phyloP scores from a whole-genome alignment of 805 yeast species.

The Saturnispora kantuleensis region DNA sequence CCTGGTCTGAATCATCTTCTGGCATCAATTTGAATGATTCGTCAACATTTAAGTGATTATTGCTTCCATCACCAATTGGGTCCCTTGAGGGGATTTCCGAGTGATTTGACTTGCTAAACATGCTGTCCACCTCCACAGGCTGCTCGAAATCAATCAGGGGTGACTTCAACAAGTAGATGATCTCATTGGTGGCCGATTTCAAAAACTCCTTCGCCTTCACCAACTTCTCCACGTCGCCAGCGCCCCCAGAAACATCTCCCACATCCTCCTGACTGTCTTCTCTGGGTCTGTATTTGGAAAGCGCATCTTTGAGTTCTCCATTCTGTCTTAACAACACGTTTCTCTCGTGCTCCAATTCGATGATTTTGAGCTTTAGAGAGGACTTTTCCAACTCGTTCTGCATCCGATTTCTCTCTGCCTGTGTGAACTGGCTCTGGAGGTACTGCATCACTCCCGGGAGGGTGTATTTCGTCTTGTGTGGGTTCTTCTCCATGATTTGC shows the following conservation, averaged over 20 bases:
- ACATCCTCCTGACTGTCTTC: slow-evolving; percentile 5
- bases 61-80: slow-evolving; percentile 5
- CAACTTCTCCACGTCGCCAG: slow-evolving; percentile 22
- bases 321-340: slow-evolving; percentile 34
- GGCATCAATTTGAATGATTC: slow-evolving; percentile 2
- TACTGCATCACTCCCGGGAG: slow-evolving; percentile 53
- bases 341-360: slow-evolving; percentile 43
- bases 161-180: slow-evolving; percentile 27
- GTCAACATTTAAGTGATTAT: slow-evolving; percentile 3
- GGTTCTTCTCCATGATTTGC: neutral
- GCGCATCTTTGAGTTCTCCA: slow-evolving; percentile 30
- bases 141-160: slow-evolving; percentile 26
- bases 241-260: slow-evolving; percentile 12
- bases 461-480: slow-evolving; percentile 25
- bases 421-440: slow-evolving; percentile 48
- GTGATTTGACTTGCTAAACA: slow-evolving; percentile 16
- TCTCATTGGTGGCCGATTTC: slow-evolving; percentile 28
- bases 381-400: slow-evolving; percentile 44
- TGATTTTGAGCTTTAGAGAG: slow-evolving; percentile 39
- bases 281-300: neutral
- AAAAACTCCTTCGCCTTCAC: slow-evolving; percentile 27
- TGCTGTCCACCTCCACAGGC: slow-evolving; percentile 15
- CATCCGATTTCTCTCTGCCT: slow-evolving; percentile 34
- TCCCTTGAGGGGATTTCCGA: slow-evolving; percentile 18
- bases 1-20: slow-evolving; percentile 14